Evolutionary conservation across 1,139 yeast genomes (phyloP), one percentile per base, ranked within the genome.

Genomic region (Scheffersomyces cryptocercus): DNA sequence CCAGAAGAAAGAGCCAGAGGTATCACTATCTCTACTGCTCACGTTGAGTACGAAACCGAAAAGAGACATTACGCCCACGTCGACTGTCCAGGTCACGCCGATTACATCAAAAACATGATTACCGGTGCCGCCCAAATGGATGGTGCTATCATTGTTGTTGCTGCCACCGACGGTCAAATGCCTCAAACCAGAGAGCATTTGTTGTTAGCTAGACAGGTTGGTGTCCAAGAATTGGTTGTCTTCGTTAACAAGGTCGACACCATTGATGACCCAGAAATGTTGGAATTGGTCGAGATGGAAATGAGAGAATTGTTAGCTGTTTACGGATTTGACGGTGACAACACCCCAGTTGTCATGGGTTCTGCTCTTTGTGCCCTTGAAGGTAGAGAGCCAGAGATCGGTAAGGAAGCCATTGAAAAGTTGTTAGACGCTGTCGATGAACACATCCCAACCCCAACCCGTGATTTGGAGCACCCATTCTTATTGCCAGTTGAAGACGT

Each of bases 61-160:
- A 58, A 57, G 52, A 59, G 66, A 58, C 66, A 61, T 43, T 63
- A 63, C 41, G 66, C 67, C 49, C 67, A 63, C 55, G 67, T 63
- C 37, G 68, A 63, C 59, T 62, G 74, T 62, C 98, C 98, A 48
- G 99, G 99, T 61, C 99, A 93, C 82, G 95, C 96, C 53, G 98
- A 93, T 81, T 93, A 91, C 73, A 93, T 93, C 73, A 93, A 93
- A 79, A 91, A 91, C 72, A 93, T 93, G 98, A 93, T 93, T 72
- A 89, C 97, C 56, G 98, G 98, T 84, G 98, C 98, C 61, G 97
- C 98, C 59, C 97, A 93, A 72, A 91, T 91, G 98, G 99, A 93
- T 70, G 98, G 98, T 79, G 99, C 98, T 57, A 91, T 93, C 62
- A 91, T 93, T 76, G 99, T 93, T 54, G 99, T 93, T 70, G 98